A percentile compares a stretch with the other conserved stretches of the same genome.
Conservation (phyloP, 2,329 filamentous ascomycete species). For the Colletotrichum spaethianum region DNA sequence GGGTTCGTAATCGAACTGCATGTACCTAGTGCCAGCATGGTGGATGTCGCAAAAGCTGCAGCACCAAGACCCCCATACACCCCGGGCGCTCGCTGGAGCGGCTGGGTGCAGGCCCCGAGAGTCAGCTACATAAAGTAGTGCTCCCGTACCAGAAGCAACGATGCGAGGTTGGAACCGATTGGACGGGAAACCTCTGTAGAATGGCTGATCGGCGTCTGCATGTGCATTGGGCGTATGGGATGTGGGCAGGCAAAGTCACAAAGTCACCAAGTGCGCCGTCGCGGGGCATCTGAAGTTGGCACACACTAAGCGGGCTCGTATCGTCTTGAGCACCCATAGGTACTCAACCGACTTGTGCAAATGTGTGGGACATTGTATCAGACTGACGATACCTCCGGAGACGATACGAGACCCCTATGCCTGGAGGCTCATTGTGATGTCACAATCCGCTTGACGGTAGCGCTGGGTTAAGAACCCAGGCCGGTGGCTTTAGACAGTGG, state of each 20-base stretch:
- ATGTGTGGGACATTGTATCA: constrained; percentile 33
- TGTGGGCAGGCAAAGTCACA: background rate
- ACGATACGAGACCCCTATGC: constrained; percentile 27
- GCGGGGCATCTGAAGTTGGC: constrained; percentile 19
- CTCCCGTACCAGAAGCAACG: constrained; percentile 18
- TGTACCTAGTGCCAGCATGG: constrained; percentile 36
- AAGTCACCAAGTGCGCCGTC: background rate
- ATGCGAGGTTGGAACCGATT: constrained; percentile 27
- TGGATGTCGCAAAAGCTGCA: constrained; percentile 38
- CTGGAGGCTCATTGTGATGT: constrained; percentile 32
- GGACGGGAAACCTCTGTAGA: constrained; percentile 20
- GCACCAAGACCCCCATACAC: constrained; percentile 18
- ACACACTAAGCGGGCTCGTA: constrained; percentile 32
- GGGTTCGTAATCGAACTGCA: constrained; percentile 34
- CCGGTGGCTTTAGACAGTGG: constrained; percentile 31
- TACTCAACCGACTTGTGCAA: constrained; percentile 4
- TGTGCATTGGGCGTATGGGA: constrained; percentile 7
- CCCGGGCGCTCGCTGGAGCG: constrained; percentile 23
- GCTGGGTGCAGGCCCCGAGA: constrained; percentile 33
- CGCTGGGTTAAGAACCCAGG: constrained; percentile 4
- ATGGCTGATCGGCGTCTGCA: constrained; percentile 29
- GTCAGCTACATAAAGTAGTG: too few relatives aligned
- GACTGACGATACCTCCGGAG: constrained; percentile 23
- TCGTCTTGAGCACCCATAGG: background rate
- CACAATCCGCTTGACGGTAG: constrained; percentile 33